These are phyloP conservation scores for Cladobotryum mycophilum DNA, from an alignment of 2,329 filamentous ascomycete species.

Conservation along the genomic window DNA sequence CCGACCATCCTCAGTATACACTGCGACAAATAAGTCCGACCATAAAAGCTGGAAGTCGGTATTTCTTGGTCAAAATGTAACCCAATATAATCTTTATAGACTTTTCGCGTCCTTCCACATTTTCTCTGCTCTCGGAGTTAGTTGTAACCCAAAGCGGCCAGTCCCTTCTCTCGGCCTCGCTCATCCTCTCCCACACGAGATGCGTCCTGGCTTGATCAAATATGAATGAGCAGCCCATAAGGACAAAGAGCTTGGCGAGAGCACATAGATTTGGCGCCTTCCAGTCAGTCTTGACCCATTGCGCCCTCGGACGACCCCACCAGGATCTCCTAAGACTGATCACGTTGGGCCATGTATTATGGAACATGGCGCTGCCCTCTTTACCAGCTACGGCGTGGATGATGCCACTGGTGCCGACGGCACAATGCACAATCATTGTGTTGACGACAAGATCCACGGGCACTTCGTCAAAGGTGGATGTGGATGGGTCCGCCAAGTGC, in stretches of 20 bases:
- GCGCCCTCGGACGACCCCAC: not conserved
- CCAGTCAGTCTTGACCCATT: not conserved
- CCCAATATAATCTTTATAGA: too few relatives aligned
- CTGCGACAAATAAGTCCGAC: too few relatives aligned
- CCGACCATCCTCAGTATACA: too few relatives aligned
- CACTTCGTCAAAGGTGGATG: not conserved
- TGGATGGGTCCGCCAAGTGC: not conserved
- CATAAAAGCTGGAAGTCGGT: too few relatives aligned
- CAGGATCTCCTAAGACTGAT: not conserved
- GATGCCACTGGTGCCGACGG: not conserved
- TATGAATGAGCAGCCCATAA: not conserved
- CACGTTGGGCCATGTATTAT: not conserved
- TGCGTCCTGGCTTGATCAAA: not conserved
- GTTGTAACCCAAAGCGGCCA: not conserved
- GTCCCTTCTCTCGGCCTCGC: not conserved
- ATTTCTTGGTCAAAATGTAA: too few relatives aligned
- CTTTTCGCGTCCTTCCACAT: too few relatives aligned
- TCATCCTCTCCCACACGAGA: not conserved
- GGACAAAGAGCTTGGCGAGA: not conserved
- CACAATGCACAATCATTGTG: not conserved
- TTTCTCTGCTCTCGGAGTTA: not conserved
- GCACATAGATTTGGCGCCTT: not conserved
- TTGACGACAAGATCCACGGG: not conserved
- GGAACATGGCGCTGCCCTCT: too few relatives aligned
- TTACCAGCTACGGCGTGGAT: not conserved